Percentiles rank a stretch among this genome's conserved stretches.
phyloP scores from a whole-genome alignment of 106 monocot species.

The Dioscorea alata region DNA sequence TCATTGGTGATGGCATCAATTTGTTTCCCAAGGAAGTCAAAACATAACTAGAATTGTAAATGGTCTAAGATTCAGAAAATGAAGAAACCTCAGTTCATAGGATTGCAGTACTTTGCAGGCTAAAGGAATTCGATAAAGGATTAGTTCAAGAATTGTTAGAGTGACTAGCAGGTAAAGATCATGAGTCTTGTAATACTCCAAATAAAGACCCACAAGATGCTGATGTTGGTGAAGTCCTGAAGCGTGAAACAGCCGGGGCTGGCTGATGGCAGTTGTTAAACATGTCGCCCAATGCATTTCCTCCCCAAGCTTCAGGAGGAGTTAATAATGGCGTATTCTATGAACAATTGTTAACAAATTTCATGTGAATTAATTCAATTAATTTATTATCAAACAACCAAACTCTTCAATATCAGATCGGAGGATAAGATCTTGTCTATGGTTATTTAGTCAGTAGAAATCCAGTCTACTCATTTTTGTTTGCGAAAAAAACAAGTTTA shows the following conservation, averaged over 20 bases:
- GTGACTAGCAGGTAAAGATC: constrained; percentile 21
- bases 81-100: neutral
- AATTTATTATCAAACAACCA: no score
- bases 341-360: no score
- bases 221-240: constrained; percentile 28
- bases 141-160: constrained; percentile 28
- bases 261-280: constrained; percentile 26
- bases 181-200: constrained; percentile 51
- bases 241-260: constrained; percentile 25
- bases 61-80: constrained; percentile 30
- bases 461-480: no score
- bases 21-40: constrained; percentile 27
- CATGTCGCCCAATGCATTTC: constrained; percentile 43
- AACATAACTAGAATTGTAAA: constrained; percentile 18
- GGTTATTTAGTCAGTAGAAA: no score
- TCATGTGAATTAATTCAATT: no score
- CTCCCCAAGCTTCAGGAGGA: constrained; percentile 51
- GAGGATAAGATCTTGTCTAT: no score
- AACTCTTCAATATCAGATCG: no score
- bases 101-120: constrained; percentile 24
- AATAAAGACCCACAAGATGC: constrained; percentile 21
- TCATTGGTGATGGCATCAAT: constrained; percentile 11
- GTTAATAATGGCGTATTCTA: constrained; percentile 40
- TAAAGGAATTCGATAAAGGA: constrained; percentile 28
- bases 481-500: no score